Conservation (phyloP, 2,329 filamentous ascomycete species). For the Penicillium sp. region DNA sequence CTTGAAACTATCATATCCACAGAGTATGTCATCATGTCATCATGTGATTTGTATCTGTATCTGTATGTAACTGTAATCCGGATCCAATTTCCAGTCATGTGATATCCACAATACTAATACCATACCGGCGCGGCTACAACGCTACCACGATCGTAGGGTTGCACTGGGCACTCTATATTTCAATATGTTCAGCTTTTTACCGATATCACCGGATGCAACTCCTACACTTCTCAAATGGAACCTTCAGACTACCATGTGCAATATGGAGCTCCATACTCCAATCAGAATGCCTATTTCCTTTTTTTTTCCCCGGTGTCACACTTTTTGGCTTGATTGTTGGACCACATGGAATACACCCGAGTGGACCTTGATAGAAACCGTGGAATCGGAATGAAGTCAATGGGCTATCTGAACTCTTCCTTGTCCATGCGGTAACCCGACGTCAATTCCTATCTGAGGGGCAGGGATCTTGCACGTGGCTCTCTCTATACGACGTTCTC, state of each 20-base stretch:
- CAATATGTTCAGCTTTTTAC: conserved; percentile 17
- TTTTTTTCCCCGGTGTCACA: background rate
- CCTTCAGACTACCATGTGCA: conserved; percentile 9
- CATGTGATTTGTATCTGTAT: too few species aligned
- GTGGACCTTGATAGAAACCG: background rate
- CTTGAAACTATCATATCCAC: too few species aligned
- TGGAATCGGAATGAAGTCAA: conserved; percentile 12
- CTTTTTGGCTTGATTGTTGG: conserved; percentile 10
- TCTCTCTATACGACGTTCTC: conserved; percentile 15
- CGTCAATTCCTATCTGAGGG: background rate
- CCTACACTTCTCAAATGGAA: conserved; percentile 21
- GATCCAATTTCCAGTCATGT: background rate
- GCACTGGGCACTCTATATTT: conserved; percentile 11
- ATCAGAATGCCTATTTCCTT: conserved; percentile 6
- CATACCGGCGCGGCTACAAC: conserved; percentile 18
- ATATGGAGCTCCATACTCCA: background rate
- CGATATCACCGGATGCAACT: conserved; percentile 35
- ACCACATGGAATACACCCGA: conserved; percentile 17
- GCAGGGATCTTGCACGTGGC: background rate
- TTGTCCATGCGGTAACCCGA: background rate
- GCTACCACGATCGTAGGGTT: conserved; percentile 22
- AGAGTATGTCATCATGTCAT: background rate
- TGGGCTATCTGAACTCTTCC: background rate
- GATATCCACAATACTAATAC: conserved; percentile 1
- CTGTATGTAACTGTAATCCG: background rate